A percentile compares a stretch with the other conserved stretches of the same genome.
Evolutionary conservation across 2,329 filamentous ascomycete species (phyloP).

Genomic region (Hypoxylon sp.): DNA sequence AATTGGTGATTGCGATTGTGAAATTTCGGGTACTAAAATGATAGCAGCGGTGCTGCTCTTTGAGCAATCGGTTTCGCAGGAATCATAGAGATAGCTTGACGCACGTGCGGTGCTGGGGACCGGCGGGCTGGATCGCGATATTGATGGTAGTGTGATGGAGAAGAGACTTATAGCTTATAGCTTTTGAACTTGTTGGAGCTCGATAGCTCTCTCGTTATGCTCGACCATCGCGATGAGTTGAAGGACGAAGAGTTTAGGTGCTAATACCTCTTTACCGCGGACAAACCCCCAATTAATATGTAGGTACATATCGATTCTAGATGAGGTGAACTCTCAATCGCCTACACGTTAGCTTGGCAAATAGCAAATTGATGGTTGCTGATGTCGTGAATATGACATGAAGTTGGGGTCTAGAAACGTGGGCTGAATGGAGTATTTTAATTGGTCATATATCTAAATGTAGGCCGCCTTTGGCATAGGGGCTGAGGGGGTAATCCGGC

Average conservation of each 20-base stretch:
- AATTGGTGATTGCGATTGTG: constrained; percentile 29
- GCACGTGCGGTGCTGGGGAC: constrained; percentile 29
- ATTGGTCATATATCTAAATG: constrained; percentile 28
- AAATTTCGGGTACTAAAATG: constrained; percentile 25
- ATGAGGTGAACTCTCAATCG: background rate
- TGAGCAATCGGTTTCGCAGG: constrained; percentile 14
- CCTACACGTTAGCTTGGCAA: constrained; percentile 11
- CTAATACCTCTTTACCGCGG: background rate
- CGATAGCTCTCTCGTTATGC: constrained; percentile 4
- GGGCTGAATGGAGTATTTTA: constrained; percentile 22
- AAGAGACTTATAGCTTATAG: background rate
- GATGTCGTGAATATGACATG: constrained; percentile 5
- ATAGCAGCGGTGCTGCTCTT: constrained; percentile 16
- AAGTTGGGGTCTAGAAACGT: constrained; percentile 29
- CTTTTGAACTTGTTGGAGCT: background rate
- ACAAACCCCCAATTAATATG: constrained; percentile 9
- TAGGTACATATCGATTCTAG: constrained; percentile 13
- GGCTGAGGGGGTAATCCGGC: constrained; percentile 7
- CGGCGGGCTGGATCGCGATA: background rate
- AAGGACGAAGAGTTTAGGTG: constrained; percentile 10
- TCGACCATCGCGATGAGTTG: constrained; percentile 9
- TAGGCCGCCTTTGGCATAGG: background rate
- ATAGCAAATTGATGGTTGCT: constrained; percentile 6
- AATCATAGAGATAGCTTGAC: constrained; percentile 26
- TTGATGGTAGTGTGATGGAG: constrained; percentile 4